Percentiles rank a stretch among this genome's conserved stretches.
Conservation (phyloP, 2,329 filamentous ascomycete species). For the Metarhizium sp. region DNA sequence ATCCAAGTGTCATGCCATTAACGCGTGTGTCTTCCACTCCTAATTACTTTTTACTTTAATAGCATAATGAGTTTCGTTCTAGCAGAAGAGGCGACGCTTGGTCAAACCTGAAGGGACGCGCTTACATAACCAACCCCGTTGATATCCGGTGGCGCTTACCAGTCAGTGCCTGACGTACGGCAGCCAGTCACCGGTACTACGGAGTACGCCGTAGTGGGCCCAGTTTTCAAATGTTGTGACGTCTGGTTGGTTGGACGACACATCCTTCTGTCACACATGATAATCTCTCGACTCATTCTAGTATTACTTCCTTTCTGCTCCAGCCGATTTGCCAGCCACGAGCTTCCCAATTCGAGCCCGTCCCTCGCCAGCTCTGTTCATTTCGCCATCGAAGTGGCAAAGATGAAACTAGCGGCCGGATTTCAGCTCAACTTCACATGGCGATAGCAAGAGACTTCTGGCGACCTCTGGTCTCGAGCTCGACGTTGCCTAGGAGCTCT, state of each 20-base stretch:
- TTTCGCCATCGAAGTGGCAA: background rate
- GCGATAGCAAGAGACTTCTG: constrained; percentile 12
- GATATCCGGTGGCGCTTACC: background rate
- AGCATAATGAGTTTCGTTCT: no score
- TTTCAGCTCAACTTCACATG: constrained; percentile 13
- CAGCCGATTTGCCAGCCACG: background rate
- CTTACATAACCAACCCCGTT: background rate
- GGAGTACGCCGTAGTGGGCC: no score
- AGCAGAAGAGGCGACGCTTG: no score
- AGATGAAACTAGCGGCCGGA: constrained; percentile 9
- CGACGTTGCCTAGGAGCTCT: background rate
- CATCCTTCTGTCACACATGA: background rate
- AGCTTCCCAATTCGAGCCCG: background rate
- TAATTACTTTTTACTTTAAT: no score
- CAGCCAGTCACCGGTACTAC: background rate
- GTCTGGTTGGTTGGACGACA: background rate
- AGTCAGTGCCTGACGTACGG: background rate
- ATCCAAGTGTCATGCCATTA: no score
- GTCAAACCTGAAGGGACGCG: background rate
- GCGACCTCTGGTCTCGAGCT: constrained; percentile 1
- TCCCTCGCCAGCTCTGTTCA: background rate
- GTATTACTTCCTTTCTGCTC: background rate
- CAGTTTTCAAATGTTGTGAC: background rate
- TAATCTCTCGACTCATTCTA: background rate
- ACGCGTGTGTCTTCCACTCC: no score